Conservation (phyloP, 1,284 basidiomycete species). For the Sporisorium reilianum region DNA sequence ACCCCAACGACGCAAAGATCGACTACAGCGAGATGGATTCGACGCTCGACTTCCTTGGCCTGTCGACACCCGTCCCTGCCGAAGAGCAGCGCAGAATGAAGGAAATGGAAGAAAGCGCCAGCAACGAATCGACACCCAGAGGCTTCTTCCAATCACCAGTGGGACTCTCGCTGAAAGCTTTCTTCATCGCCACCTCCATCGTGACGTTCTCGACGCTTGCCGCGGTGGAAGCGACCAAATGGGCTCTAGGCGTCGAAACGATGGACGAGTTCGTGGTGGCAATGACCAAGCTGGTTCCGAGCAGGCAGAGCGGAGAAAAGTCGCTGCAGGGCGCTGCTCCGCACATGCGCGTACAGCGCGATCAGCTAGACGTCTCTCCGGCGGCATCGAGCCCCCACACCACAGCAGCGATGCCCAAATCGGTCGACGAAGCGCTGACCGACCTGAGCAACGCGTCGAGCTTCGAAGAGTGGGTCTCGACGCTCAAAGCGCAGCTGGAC, state of each 20-base stretch:
- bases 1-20: slow-evolving; percentile 26
- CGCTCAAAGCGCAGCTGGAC: slow-evolving; percentile 44
- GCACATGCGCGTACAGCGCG: slow-evolving; percentile 31
- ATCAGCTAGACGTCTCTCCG: background rate
- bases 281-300: slow-evolving; percentile 43
- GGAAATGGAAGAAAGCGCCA: slow-evolving; percentile 16
- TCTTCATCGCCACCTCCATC: slow-evolving; percentile 47
- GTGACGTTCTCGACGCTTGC: slow-evolving; percentile 28
- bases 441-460: slow-evolving; percentile 40
- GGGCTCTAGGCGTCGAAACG: slow-evolving; percentile 32
- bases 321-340: slow-evolving; percentile 28
- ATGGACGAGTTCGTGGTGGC: slow-evolving; percentile 53
- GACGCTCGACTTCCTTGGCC: slow-evolving; percentile 47
- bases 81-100: slow-evolving; percentile 35
- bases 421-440: slow-evolving; percentile 34
- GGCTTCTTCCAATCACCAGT: slow-evolving; percentile 45
- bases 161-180: slow-evolving; percentile 45
- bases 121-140: slow-evolving; percentile 3
- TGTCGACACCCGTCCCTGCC: slow-evolving; percentile 30
- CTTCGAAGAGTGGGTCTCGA: slow-evolving; percentile 48
- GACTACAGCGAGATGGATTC: slow-evolving; percentile 52
- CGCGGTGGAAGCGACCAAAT: slow-evolving; percentile 28
- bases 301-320: slow-evolving; percentile 16
- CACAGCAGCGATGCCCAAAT: slow-evolving; percentile 16
- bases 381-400: background rate